Percentiles rank a stretch among this genome's conserved stretches.
These are phyloP conservation scores for Fusarium brevicatenulatum DNA, from an alignment of 2,329 filamentous ascomycete genomes.

Conservation along the genomic window DNA sequence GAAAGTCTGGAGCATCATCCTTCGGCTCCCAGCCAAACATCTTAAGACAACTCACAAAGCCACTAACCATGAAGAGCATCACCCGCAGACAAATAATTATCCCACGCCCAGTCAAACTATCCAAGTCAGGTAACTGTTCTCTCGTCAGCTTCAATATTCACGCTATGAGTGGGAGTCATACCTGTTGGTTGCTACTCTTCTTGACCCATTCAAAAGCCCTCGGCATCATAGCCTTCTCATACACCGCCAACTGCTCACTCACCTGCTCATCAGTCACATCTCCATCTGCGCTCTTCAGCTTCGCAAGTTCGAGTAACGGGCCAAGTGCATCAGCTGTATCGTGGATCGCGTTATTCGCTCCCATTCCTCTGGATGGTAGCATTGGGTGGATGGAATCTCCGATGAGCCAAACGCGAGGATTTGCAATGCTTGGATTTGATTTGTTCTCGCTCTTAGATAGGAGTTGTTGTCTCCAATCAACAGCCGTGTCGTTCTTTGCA, in stretches of 20 bases:
- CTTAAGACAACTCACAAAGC: rapidly evolving
- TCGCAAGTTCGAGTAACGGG: not conserved
- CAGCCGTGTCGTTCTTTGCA: not conserved
- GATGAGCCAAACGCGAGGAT: not conserved
- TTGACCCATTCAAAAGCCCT: not conserved
- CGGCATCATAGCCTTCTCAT: not conserved
- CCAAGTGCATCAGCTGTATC: not conserved
- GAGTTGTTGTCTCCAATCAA: not conserved
- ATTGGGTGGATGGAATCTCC: not conserved
- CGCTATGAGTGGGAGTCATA: no score
- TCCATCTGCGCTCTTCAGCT: rapidly evolving
- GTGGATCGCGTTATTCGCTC: not conserved
- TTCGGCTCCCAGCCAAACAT: not conserved
- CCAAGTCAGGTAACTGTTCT: not conserved
- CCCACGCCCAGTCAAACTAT: rapidly evolving
- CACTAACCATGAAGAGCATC: rapidly evolving
- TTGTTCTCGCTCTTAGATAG: rapidly evolving
- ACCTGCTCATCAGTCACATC: not conserved
- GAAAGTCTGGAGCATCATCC: not conserved
- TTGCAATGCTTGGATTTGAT: rapidly evolving
- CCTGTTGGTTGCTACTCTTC: not conserved
- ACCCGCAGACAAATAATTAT: not conserved
- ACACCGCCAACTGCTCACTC: rapidly evolving
- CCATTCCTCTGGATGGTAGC: not conserved
- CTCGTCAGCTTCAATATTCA: not conserved